Conservation (phyloP, 1,139 yeast species). For the Ogataea hybrid region DNA sequence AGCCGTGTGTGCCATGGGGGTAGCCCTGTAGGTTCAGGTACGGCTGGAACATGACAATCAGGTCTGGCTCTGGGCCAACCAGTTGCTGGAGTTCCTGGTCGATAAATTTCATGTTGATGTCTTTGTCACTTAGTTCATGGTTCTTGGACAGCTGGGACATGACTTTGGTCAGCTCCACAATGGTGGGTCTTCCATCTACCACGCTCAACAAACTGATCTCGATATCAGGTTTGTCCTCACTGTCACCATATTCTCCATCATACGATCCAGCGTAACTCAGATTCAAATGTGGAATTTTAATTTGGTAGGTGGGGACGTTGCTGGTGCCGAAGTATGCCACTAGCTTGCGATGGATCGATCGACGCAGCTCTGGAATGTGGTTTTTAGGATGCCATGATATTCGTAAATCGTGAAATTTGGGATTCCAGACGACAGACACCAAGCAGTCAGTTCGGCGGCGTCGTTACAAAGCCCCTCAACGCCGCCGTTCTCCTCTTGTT, state of each 20-base stretch:
- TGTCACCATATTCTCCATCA: conserved; percentile 25
- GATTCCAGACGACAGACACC: conserved; percentile 88
- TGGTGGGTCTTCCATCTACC: conserved; percentile 86
- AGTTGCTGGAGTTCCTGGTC: conserved; percentile 73
- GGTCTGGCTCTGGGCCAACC: conserved; percentile 89
- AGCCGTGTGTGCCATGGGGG: conserved; percentile 98
- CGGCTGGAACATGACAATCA: conserved; percentile 83
- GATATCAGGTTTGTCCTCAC: conserved; percentile 41
- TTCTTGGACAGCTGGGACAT: conserved; percentile 72
- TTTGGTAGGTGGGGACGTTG: conserved; percentile 57
- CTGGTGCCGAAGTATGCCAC: conserved; percentile 73
- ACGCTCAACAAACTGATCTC: conserved; percentile 65
- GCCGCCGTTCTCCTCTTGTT: conserved; percentile 86
- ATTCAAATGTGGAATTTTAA: conserved; percentile 63
- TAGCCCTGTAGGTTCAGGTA: conserved; percentile 84
- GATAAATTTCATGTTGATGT: conserved; percentile 70
- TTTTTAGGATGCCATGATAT: conserved; percentile 65
- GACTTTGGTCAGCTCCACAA: conserved; percentile 84
- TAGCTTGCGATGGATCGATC: conserved; percentile 59
- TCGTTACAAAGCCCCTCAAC: conserved; percentile 77
- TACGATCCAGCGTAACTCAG: conserved; percentile 37
- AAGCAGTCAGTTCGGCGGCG: conserved; percentile 73
- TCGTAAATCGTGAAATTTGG: conserved; percentile 75
- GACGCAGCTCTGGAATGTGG: conserved; percentile 55
- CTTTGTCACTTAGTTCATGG: conserved; percentile 60